Percentiles rank a stretch among this genome's conserved stretches.
These are phyloP conservation scores for Aspergillus intermedius DNA, from an alignment of 2,329 filamentous ascomycete species.

Conservation along the genomic window DNA sequence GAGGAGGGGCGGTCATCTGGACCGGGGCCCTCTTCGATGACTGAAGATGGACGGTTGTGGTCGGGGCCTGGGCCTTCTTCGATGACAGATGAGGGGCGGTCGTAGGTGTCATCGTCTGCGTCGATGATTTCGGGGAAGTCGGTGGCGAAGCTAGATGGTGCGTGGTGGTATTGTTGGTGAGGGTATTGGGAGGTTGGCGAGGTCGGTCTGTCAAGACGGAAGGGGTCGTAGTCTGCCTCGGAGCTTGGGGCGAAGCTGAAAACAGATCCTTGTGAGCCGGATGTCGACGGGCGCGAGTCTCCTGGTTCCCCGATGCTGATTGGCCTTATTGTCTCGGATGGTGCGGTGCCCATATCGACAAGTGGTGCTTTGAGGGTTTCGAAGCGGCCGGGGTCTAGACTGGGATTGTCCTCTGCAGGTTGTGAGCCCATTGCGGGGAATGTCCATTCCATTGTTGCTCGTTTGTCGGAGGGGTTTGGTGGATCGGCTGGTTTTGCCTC, in stretches of 20 bases:
- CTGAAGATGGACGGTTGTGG: too few species aligned
- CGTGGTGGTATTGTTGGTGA: slow-evolving; percentile 34
- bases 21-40: too few species aligned
- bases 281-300: slow-evolving; percentile 34
- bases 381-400: slow-evolving; percentile 16
- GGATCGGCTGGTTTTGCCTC: slow-evolving; percentile 12
- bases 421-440: slow-evolving; percentile 41
- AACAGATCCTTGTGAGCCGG: slow-evolving; percentile 20
- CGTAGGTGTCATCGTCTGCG: slow-evolving; percentile 23
- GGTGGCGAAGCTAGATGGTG: slow-evolving; percentile 6
- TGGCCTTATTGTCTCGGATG: slow-evolving; percentile 9
- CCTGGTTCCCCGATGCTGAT: slow-evolving; percentile 19
- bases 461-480: slow-evolving; percentile 24
- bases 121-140: slow-evolving; percentile 40
- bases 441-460: slow-evolving; percentile 49
- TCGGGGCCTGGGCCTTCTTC: too few species aligned
- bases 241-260: slow-evolving; percentile 25
- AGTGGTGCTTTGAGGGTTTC: slow-evolving; percentile 28
- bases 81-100: too few species aligned
- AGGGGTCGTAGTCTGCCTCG: slow-evolving; percentile 37
- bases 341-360: slow-evolving; percentile 8
- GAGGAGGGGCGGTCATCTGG: too few species aligned
- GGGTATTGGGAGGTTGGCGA: slow-evolving; percentile 15
- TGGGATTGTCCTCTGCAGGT: slow-evolving; percentile 2
- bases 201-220: slow-evolving; percentile 33